A percentile compares a stretch with the other conserved stretches of the same genome.
Evolutionary conservation across 345 rosid genomes (phyloP).

Genomic region (Nephelium lappaceum): DNA sequence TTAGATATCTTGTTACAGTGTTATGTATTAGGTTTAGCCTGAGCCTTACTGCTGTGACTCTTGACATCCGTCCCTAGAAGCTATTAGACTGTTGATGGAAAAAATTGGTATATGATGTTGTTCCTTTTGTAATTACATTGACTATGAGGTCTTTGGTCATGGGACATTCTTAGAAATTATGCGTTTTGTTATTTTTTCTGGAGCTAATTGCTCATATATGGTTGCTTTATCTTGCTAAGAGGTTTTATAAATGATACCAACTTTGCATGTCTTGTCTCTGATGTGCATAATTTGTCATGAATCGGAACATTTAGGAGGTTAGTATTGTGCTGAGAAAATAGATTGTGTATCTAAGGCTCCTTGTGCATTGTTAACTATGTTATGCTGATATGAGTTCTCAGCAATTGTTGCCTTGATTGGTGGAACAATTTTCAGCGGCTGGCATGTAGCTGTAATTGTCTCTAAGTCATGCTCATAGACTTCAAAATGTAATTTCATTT

Average conservation of each 20-base stretch:
- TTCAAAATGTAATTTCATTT: conserved; percentile 5
- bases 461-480: conserved; percentile 12
- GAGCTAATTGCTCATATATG: background rate
- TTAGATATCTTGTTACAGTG: background rate
- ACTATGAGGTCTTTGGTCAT: background rate
- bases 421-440: background rate
- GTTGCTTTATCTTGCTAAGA: conserved; percentile 1
- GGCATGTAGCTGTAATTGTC: background rate
- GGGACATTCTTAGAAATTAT: background rate
- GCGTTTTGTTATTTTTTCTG: background rate
- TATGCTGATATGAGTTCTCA: conserved; percentile 1
- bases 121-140: background rate
- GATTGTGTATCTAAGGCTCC: conserved; percentile 2
- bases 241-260: background rate
- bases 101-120: background rate
- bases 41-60: background rate
- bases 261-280: background rate
- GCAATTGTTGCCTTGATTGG: background rate
- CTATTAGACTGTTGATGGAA: background rate
- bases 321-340: background rate
- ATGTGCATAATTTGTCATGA: background rate
- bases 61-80: background rate
- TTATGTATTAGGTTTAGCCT: background rate
- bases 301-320: background rate
- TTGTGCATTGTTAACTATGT: background rate